phyloP scores from a whole-genome alignment of 2,329 filamentous ascomycete species.

The Pseudodiploospora longispora region DNA sequence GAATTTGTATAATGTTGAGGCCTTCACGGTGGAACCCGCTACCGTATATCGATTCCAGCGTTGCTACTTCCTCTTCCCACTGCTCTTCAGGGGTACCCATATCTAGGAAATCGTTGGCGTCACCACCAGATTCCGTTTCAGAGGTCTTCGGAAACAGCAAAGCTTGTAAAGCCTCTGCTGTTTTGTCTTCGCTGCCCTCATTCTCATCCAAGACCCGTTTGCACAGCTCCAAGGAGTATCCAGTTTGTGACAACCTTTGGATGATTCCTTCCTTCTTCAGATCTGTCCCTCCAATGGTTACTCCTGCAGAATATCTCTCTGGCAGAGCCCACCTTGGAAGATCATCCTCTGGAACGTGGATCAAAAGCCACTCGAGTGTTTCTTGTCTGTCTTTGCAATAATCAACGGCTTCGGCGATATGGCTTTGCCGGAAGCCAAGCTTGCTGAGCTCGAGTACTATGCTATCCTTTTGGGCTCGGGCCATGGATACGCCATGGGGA shows the following conservation, averaged over 20 bases:
- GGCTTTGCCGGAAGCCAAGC: constrained; percentile 83
- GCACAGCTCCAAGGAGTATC: constrained; percentile 81
- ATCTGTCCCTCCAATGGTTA: constrained; percentile 77
- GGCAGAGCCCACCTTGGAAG: constrained; percentile 88
- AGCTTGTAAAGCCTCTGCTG: constrained; percentile 72
- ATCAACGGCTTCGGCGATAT: constrained; percentile 78
- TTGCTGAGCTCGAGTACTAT: constrained; percentile 66
- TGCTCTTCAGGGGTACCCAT: constrained; percentile 48
- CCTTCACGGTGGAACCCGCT: constrained; percentile 58
- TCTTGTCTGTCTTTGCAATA: constrained; percentile 90
- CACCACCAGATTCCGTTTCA: constrained; percentile 3
- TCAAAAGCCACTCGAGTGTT: constrained; percentile 88
- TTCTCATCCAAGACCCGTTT: constrained; percentile 65
- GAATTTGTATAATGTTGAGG: constrained; percentile 60
- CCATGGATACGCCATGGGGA: constrained; percentile 62
- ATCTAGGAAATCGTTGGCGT: constrained; percentile 36
- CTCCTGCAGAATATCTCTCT: constrained; percentile 82
- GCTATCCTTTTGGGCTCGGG: constrained; percentile 43
- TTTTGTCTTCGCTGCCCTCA: constrained; percentile 62
- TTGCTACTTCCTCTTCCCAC: constrained; percentile 82
- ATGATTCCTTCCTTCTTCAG: constrained; percentile 73
- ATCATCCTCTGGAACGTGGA: constrained; percentile 95
- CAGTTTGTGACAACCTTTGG: constrained; percentile 71
- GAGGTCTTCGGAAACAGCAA: constrained; percentile 21
- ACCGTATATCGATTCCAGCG: constrained; percentile 78